Evolutionary conservation across 352 stramenopile genomes (phyloP).

Genomic region (Peronospora destructor): DNA sequence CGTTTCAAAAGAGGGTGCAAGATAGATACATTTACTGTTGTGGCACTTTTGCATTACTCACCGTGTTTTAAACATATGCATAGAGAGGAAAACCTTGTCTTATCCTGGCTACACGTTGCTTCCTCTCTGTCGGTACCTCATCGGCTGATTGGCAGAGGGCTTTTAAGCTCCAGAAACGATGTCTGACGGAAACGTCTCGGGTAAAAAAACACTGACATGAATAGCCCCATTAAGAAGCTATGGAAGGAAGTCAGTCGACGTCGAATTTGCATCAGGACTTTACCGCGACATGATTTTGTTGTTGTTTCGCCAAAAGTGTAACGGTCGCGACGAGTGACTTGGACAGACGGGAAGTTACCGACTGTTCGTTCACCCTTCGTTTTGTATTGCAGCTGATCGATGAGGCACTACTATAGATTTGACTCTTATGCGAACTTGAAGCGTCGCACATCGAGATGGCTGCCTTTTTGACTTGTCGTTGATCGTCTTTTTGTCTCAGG

Average conservation of each 20-base stretch:
- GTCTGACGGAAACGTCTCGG: too few species aligned
- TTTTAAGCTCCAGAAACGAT: too few species aligned
- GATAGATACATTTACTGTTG: too few species aligned
- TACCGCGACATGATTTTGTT: slow-evolving; percentile 17
- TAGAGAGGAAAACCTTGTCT: slow-evolving; percentile 1
- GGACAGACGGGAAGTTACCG: slow-evolving; percentile 5
- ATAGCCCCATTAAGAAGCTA: too few species aligned
- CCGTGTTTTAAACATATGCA: slow-evolving; percentile 4
- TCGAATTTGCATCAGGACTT: not conserved
- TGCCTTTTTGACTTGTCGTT: slow-evolving; percentile 10
- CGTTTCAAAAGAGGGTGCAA: not conserved
- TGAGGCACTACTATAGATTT: not conserved
- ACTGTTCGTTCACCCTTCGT: too few species aligned
- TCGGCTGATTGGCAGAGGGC: too few species aligned
- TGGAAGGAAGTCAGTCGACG: too few species aligned
- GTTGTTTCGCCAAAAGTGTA: slow-evolving; percentile 16
- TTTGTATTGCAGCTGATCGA: too few species aligned
- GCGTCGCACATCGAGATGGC: slow-evolving; percentile 22
- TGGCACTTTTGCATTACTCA: not conserved
- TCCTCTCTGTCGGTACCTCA: too few species aligned
- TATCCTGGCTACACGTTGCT: too few species aligned
- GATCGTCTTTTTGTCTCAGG: too few species aligned
- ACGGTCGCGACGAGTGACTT: slow-evolving; percentile 17
- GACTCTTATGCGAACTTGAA: slow-evolving; percentile 21
- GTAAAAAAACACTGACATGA: too few species aligned